Evolutionary conservation across 2,329 filamentous ascomycete genomes (phyloP), one percentile per base, ranked within the genome.

Genomic region (Monilinia fructigena): DNA sequence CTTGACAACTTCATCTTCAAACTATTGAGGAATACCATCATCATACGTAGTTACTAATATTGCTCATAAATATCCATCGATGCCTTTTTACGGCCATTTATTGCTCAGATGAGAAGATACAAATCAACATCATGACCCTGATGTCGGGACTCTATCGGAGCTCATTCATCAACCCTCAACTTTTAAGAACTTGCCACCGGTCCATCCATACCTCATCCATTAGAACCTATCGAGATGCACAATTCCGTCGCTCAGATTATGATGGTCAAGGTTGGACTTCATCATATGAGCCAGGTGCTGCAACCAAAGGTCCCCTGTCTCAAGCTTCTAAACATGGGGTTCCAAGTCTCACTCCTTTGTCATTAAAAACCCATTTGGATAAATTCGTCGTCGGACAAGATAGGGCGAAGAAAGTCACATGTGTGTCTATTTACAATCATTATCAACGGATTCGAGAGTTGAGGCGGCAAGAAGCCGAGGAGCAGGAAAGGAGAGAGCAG

Each of bases 361-460:
- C 87, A 72, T 82, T 99, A 73, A 97, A 98, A 81, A 88, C 92
- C 75, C 90, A 95, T 74, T 87, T 98, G 42, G 95, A 99, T 76
- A 91, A 95, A 75, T 99, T 96, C 76, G 94, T 99, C 1, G 94
- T 99, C 4, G 95, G 94, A 52, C 95, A 99, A 78, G 92, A 97
- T 71, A 87, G 92, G 68, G 93, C 95, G 20, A 95, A 99, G 82
- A 96, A 96, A 78, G 91, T 93, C 18, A 87, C 98, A 70, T 95
- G 92, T 70, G 89, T 94, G 4, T 93, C 94, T 8, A 91, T 99
- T 38, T 97, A 96, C 80, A 97, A 98, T 75, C 95, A 99, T 77
- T 97, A 98, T 76, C 92, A 97, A 78, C 87, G 91, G 56, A 85
- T 97, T 68, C 88, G 93, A 73, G 88, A 90, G 77, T 75, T 89